Evolutionary conservation across 1,284 basidiomycete genomes (phyloP), one percentile per base, ranked within the genome.

Genomic region (Sphagnurus paluster): DNA sequence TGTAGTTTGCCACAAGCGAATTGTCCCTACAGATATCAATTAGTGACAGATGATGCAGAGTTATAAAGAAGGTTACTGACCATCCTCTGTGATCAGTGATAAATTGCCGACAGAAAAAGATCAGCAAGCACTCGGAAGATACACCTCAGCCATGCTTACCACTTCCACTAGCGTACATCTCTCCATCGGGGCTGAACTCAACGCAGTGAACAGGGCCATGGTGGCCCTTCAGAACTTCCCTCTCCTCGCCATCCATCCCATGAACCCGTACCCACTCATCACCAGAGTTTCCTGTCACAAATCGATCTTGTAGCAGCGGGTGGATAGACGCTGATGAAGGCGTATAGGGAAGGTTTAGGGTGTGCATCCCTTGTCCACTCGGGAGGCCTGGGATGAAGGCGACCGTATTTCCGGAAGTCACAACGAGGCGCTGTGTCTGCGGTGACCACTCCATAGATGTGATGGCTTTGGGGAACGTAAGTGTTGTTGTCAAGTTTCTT

Each of bases 231-330:
- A 96, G 79, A 45, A 98, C 82, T 51, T 98, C 96, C 52, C 81
- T 72, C 71, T 98, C 93, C 62, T 86, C 80, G 1, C 92, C 96
- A n/a, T 87, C 81, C 59, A 93, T 84, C 33, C 90, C 89, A 63
- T 98, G 95, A 25, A 98, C 84, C 33, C 96, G 77, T 17, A 99
- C 94, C 97, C 97, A 99, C 54, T 97, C 94, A 66, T 99, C 97
- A 9, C 76, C 80, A 33, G 79, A 77, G 52, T 84, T 90, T n/a
- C 97, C 96, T 0, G 91, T 94, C 33, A 98, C 87, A 66, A 98
- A 98, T 24, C 91, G 78, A 66, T 97, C 91, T 58, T 91, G 85
- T 38, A 82, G 67, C 49, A 89, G 80, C 1, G 97, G 97, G 63
- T 98, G 95, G 36, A 98, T 82, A 1, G 91, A 93, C 17, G 92